These are phyloP conservation scores for Rhizophora mangle DNA, from an alignment of 345 rosid genomes.

Conservation along the genomic window DNA sequence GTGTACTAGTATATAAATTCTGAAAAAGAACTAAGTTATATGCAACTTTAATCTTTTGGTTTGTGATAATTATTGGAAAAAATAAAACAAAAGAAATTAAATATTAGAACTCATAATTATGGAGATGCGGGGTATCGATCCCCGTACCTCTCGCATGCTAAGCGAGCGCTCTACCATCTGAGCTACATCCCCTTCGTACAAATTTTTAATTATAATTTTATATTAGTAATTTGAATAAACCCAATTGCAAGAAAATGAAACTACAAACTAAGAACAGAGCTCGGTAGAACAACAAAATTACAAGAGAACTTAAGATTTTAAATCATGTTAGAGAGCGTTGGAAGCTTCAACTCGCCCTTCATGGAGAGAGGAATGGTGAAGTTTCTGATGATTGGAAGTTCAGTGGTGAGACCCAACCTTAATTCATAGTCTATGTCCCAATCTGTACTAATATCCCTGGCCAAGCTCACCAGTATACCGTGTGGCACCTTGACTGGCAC, in stretches of 20 bases:
- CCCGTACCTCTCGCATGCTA: constrained; percentile 91
- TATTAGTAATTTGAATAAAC: too few relatives aligned
- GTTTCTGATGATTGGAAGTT: constrained; percentile 69
- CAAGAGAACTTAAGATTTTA: neutral
- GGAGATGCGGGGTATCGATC: constrained; percentile 88
- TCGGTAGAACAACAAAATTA: too few relatives aligned
- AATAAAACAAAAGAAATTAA: too few relatives aligned
- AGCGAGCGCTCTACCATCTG: constrained; percentile 93
- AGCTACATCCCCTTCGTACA: constrained; percentile 57
- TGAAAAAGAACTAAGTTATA: too few relatives aligned
- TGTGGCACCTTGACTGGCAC: constrained; percentile 70
- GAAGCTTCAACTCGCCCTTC: constrained; percentile 83
- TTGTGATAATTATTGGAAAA: too few relatives aligned
- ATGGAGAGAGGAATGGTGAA: constrained; percentile 65
- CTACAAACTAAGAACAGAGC: too few relatives aligned
- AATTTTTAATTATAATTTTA: too few relatives aligned
- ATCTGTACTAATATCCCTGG: constrained; percentile 52
- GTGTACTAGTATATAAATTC: too few relatives aligned
- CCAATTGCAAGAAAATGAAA: too few relatives aligned
- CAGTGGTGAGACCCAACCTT: constrained; percentile 58
- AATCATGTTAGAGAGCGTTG: constrained; percentile 53
- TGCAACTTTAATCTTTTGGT: too few relatives aligned
- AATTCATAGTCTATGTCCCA: constrained; percentile 88
- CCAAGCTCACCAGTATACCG: constrained; percentile 58
- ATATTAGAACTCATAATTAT: too few relatives aligned